Conservation (phyloP, 345 rosid genomes). For the Raphanus sativus region DNA sequence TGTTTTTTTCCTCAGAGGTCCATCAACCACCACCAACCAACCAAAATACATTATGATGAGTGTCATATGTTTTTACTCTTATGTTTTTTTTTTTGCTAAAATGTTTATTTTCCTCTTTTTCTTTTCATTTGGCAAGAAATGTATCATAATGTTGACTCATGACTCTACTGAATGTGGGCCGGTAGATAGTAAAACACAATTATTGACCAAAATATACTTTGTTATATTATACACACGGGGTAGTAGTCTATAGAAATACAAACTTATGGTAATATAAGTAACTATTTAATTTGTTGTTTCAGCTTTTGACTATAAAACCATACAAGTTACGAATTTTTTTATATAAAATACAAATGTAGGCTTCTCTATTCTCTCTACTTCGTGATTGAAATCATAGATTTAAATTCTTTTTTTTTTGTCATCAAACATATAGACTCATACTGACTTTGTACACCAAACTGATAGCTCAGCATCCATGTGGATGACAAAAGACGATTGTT, state of each 20-base stretch:
- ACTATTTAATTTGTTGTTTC: not conserved
- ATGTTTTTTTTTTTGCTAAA: not conserved
- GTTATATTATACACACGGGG: not conserved
- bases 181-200: conserved; percentile 28
- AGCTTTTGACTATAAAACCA: not conserved
- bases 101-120: too few relatives aligned
- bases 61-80: conserved; percentile 15
- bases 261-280: not conserved
- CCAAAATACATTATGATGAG: conserved; percentile 19
- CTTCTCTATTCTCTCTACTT: not conserved
- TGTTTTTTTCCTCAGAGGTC: conserved; percentile 5
- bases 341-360: not conserved
- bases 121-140: not conserved
- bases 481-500: too few relatives aligned
- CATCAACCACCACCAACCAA: conserved; percentile 10
- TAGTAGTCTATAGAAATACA: not conserved
- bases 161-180: conserved; percentile 7
- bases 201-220: conserved; percentile 4
- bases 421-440: too few relatives aligned
- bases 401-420: too few relatives aligned
- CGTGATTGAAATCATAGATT: not conserved
- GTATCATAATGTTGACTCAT: conserved; percentile 25
- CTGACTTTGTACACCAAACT: too few relatives aligned
- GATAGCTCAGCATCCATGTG: too few relatives aligned
- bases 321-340: not conserved